Evolutionary conservation across 768 basidiomycete genomes (phyloP), one percentile per base, ranked within the genome.

Genomic region (Kwoniella heveanensis): DNA sequence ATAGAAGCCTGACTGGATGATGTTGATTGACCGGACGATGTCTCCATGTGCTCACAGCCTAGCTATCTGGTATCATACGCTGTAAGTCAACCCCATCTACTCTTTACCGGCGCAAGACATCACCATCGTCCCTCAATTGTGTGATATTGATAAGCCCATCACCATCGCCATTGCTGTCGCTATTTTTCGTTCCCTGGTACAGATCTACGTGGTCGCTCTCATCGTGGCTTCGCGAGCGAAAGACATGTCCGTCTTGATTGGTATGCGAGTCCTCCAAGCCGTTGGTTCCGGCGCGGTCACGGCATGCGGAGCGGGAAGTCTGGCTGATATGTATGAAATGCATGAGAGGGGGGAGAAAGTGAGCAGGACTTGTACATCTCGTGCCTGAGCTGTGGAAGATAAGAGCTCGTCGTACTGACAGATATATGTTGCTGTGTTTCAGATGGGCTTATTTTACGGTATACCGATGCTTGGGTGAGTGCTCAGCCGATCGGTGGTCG

Each of bases 401-500:
- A n/a, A n/a, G n/a, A n/a, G n/a, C n/a, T n/a, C n/a, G n/a, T n/a
- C n/a, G n/a, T n/a, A n/a, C n/a, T n/a, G n/a, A n/a, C n/a, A n/a
- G n/a, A n/a, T n/a, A n/a, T n/a, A n/a, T n/a, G n/a, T n/a, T n/a
- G n/a, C n/a, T n/a, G n/a, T n/a, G n/a, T n/a, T n/a, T n/a, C 37
- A 75, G 73, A 64, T 77, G 39, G 73, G 71, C 6, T 21, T 74
- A 0, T 77, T 69, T 51, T 75, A 73, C 44, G 72, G 75, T 19
- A 87, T 90, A 19, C 90, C 90, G 0, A 84, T 91, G 21, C 84
- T 92, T 21, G 90, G 58, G 48, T 49, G 22, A 49, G 48, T 24
- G 22, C 22, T n/a, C n/a, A n/a, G n/a, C n/a, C n/a, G n/a, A n/a
- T n/a, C n/a, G n/a, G n/a, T n/a, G n/a, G n/a, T n/a, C 22, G 22